A percentile compares a stretch with the other conserved stretches of the same genome.
These are phyloP conservation scores for Epichloe amarillans DNA, from an alignment of 2,329 filamentous ascomycete genomes.

Conservation along the genomic window DNA sequence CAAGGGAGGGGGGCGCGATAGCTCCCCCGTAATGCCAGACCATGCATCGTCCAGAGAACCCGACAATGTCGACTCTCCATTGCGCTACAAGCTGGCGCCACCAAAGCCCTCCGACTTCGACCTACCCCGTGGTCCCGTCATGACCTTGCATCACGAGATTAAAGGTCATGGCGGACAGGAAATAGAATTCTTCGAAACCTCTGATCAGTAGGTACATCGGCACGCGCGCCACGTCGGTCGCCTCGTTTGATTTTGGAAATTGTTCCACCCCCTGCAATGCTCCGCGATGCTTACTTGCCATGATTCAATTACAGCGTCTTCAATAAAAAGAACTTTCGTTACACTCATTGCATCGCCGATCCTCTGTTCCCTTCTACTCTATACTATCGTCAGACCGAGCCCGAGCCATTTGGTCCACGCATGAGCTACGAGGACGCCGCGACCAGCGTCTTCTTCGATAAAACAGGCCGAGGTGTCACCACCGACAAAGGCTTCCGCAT, in stretches of 20 bases:
- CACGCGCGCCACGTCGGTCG: neutral
- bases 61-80: constrained; percentile 32
- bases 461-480: constrained; percentile 61
- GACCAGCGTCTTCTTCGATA: constrained; percentile 70
- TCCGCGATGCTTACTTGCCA: constrained; percentile 2
- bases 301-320: constrained; percentile 33
- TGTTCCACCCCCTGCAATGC: neutral
- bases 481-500: constrained; percentile 90
- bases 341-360: constrained; percentile 82
- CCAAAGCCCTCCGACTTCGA: constrained; percentile 51
- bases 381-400: constrained; percentile 81
- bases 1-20: constrained; percentile 37
- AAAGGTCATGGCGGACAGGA: constrained; percentile 33
- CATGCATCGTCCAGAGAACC: constrained; percentile 30
- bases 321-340: constrained; percentile 67
- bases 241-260: neutral
- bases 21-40: constrained; percentile 45
- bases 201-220: constrained; percentile 41
- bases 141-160: constrained; percentile 42
- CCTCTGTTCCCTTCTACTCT: constrained; percentile 74
- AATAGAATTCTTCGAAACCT: constrained; percentile 48
- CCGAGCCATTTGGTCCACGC: constrained; percentile 67
- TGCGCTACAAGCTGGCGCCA: constrained; percentile 51
- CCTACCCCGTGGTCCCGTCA: constrained; percentile 40
- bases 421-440: constrained; percentile 91